phyloP scores from a whole-genome alignment of 2,329 filamentous ascomycete genomes.

The Arthrobotrys pseudoclavata region DNA sequence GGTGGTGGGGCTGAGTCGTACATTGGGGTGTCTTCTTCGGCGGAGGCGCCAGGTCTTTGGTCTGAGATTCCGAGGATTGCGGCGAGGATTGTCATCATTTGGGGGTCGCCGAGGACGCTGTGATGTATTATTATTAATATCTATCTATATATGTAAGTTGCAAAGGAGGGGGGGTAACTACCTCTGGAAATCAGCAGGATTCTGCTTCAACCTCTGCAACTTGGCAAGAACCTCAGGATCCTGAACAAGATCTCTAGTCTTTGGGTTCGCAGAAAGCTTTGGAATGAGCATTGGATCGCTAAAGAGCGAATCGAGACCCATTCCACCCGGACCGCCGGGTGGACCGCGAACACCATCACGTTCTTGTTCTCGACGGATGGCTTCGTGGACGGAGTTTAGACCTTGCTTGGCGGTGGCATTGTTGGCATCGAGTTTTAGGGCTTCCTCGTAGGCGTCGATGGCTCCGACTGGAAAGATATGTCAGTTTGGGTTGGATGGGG shows the following conservation, averaged over 20 bases:
- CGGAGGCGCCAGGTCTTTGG: constrained; percentile 71
- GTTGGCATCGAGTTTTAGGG: constrained; percentile 89
- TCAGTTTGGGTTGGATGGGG: neutral
- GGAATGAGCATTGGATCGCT: constrained; percentile 89
- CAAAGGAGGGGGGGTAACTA: neutral
- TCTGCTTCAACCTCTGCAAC: constrained; percentile 82
- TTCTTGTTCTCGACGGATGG: constrained; percentile 82
- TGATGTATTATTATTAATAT: neutral
- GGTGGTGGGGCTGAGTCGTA: constrained; percentile 66
- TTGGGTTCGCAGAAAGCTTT: constrained; percentile 94
- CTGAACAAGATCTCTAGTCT: constrained; percentile 84
- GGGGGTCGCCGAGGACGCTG: constrained; percentile 84
- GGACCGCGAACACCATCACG: constrained; percentile 71
- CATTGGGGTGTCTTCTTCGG: constrained; percentile 62
- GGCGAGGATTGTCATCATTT: constrained; percentile 93
- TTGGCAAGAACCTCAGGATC: constrained; percentile 92
- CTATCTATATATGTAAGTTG: constrained; percentile 62
- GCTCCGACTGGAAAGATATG: constrained; percentile 74
- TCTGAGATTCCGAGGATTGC: constrained; percentile 95
- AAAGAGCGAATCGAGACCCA: constrained; percentile 91
- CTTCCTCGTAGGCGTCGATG: constrained; percentile 90
- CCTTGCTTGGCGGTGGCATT: constrained; percentile 95
- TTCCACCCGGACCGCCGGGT: constrained; percentile 74
- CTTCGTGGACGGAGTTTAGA: constrained; percentile 84
- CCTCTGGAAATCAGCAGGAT: constrained; percentile 79